A percentile compares a stretch with the other conserved stretches of the same genome.
Evolutionary conservation across 2,329 filamentous ascomycete species (phyloP).

Genomic region (Pseudogymnoascus sp.): DNA sequence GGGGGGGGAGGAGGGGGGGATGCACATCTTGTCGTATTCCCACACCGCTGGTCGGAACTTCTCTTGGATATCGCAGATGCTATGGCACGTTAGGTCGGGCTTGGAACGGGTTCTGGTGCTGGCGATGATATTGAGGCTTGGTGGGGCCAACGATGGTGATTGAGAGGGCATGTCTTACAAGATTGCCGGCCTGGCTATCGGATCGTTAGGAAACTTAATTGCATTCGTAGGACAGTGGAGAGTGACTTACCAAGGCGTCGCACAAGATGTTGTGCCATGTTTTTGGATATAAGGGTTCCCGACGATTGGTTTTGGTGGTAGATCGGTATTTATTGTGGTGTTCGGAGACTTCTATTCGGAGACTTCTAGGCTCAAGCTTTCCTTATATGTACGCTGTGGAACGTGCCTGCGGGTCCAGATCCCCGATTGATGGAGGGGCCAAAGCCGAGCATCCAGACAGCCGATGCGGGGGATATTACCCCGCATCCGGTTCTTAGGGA

Average conservation of each 20-base stretch:
- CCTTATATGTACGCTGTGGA: not conserved
- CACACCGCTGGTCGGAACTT: slow-evolving; percentile 79
- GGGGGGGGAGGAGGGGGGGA: slow-evolving; percentile 11
- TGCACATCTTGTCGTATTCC: slow-evolving; percentile 74
- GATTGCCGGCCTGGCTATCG: slow-evolving; percentile 17
- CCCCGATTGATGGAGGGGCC: not conserved
- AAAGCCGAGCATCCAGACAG: slow-evolving; percentile 2
- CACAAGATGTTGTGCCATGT: slow-evolving; percentile 7
- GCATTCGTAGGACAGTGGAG: not conserved
- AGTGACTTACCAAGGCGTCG: slow-evolving; percentile 13
- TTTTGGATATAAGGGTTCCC: not conserved
- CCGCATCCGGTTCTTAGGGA: not conserved
- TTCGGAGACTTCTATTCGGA: not conserved
- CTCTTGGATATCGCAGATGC: slow-evolving; percentile 91
- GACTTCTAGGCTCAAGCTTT: not conserved
- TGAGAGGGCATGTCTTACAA: slow-evolving; percentile 13
- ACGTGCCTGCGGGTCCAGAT: not conserved
- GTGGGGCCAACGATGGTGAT: not conserved
- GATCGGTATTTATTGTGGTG: not conserved
- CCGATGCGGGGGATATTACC: not conserved
- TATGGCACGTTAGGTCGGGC: slow-evolving; percentile 30
- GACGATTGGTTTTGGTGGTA: not conserved
- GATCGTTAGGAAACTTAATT: not conserved
- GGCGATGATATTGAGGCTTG: not conserved
- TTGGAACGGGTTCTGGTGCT: not conserved